Percentiles rank a stretch among this genome's conserved stretches.
Evolutionary conservation across 1,284 basidiomycete species (phyloP).

Genomic region (Moesziomyces aphidis): DNA sequence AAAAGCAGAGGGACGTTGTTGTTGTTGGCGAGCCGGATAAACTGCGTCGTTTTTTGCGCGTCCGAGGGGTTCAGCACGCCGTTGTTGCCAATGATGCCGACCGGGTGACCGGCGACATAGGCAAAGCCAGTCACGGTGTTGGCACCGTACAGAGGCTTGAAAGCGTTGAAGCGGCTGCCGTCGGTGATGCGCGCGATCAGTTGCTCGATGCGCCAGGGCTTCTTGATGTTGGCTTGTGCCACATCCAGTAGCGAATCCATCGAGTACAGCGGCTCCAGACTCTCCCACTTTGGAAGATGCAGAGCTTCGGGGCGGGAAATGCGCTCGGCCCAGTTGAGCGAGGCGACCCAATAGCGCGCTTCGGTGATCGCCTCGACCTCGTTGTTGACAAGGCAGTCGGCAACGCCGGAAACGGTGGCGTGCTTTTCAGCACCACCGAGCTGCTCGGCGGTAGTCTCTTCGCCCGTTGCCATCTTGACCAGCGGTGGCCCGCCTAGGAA

Average conservation of each 20-base stretch:
- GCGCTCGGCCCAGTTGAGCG: slow-evolving; percentile 1
- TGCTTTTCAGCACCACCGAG: slow-evolving; percentile 8
- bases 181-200: slow-evolving; percentile 7
- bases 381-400: slow-evolving; percentile 5
- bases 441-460: slow-evolving; percentile 1
- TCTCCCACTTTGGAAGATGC: neutral
- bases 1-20: slow-evolving; percentile 3
- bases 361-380: slow-evolving; percentile 5
- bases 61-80: slow-evolving; percentile 3
- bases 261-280: slow-evolving; percentile 7
- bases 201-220: slow-evolving; percentile 6
- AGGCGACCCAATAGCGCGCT: slow-evolving; percentile 6
- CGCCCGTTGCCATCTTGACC: slow-evolving; percentile 8
- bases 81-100: slow-evolving; percentile 4
- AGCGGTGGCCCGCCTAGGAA: slow-evolving; percentile 3
- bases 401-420: slow-evolving; percentile 2
- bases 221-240: slow-evolving; percentile 8
- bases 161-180: slow-evolving; percentile 7
- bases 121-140: slow-evolving; percentile 5
- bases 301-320: slow-evolving; percentile 4
- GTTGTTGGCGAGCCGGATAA: slow-evolving; percentile 5
- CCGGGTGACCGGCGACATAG: slow-evolving; percentile 2
- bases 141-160: slow-evolving; percentile 5
- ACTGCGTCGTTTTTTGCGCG: slow-evolving; percentile 5
- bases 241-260: slow-evolving; percentile 6